phyloP scores from a whole-genome alignment of 2,329 filamentous ascomycete species.

The Dactylellina drechsleri region DNA sequence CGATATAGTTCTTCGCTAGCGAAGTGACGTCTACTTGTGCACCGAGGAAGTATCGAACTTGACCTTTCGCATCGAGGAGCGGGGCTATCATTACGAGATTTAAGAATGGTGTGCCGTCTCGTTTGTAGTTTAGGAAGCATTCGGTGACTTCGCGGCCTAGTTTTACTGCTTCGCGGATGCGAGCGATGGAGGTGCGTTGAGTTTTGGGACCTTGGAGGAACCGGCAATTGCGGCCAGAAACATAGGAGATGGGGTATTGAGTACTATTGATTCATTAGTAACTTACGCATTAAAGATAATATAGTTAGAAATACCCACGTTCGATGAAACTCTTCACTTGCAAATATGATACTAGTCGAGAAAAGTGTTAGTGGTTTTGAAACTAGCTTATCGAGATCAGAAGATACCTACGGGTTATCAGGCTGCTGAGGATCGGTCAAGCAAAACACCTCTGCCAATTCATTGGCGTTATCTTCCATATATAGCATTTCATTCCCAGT shows the following conservation, averaged over 20 bases:
- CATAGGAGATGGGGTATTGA: slow-evolving; percentile 78
- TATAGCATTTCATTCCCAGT: slow-evolving; percentile 74
- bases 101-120: slow-evolving; percentile 81
- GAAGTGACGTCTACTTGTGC: slow-evolving; percentile 78
- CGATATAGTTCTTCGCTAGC: slow-evolving; percentile 73
- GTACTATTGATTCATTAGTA: slow-evolving; percentile 66
- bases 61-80: slow-evolving; percentile 73
- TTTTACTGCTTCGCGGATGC: slow-evolving; percentile 71
- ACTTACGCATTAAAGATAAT: slow-evolving; percentile 3
- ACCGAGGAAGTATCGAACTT: slow-evolving; percentile 75
- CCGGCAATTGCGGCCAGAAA: slow-evolving; percentile 79
- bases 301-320: slow-evolving; percentile 71
- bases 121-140: slow-evolving; percentile 78
- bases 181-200: slow-evolving; percentile 70
- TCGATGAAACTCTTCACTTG: slow-evolving; percentile 31
- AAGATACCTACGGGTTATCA: slow-evolving; percentile 68
- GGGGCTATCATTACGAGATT: slow-evolving; percentile 80
- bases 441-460: slow-evolving; percentile 80
- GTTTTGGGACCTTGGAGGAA: slow-evolving; percentile 81
- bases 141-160: slow-evolving; percentile 77
- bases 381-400: too few relatives aligned
- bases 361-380: slow-evolving; percentile 23
- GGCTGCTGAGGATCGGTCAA: slow-evolving; percentile 76
- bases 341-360: slow-evolving; percentile 38
- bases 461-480: slow-evolving; percentile 70